Percentiles rank a stretch among this genome's conserved stretches.
phyloP scores from a whole-genome alignment of 352 stramenopile genomes.

The Pythium graminicola region DNA sequence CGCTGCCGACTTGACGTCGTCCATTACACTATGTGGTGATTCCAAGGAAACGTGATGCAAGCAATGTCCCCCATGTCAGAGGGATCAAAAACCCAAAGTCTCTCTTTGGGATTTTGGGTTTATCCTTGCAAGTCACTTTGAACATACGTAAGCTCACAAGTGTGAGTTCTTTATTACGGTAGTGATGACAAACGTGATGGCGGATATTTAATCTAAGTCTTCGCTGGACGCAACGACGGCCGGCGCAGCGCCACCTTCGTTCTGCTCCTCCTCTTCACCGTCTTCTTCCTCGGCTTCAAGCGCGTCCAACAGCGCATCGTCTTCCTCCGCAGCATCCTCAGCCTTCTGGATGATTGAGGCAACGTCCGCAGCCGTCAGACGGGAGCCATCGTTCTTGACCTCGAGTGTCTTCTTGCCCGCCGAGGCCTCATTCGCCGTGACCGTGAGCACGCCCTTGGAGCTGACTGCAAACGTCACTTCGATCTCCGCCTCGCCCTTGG shows the following conservation, averaged over 20 bases:
- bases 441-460: conserved; percentile 92
- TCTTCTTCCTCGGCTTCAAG: conserved; percentile 64
- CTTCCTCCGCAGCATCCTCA: conserved; percentile 77
- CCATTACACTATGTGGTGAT: too few relatives aligned
- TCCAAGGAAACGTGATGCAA: not conserved
- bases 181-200: conserved; percentile 10
- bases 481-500: conserved; percentile 89
- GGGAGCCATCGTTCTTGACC: conserved; percentile 66
- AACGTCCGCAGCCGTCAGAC: conserved; percentile 58
- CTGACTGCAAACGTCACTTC: conserved; percentile 91
- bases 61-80: too few relatives aligned
- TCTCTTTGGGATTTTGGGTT: not conserved
- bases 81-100: not conserved
- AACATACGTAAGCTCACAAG: too few relatives aligned
- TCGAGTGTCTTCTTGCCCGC: conserved; percentile 70
- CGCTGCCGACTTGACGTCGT: conserved; percentile 39
- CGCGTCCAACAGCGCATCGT: conserved; percentile 66
- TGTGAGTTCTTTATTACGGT: conserved; percentile 9
- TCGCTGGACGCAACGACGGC: conserved; percentile 40
- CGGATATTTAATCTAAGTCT: conserved; percentile 77
- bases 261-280: conserved; percentile 33
- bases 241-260: conserved; percentile 21
- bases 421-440: conserved; percentile 83
- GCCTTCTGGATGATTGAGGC: conserved; percentile 77
- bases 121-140: too few relatives aligned